Conservation (phyloP, 257 asterid genomes). For the Linderniella brevidens region DNA sequence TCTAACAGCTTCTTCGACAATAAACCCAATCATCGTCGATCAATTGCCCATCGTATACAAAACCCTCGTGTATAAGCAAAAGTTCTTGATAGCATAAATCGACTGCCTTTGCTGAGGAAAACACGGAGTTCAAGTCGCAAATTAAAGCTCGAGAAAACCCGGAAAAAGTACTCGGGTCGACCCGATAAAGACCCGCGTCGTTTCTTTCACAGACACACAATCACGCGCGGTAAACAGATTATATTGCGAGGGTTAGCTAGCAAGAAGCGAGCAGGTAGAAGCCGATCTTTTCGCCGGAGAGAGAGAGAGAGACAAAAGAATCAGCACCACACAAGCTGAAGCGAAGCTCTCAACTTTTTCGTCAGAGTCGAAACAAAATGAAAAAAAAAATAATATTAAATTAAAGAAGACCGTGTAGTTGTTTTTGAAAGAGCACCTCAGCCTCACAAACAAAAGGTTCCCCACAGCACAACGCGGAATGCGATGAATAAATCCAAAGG, state of each 20-base stretch:
- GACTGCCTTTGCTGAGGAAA: slow-evolving; percentile 1
- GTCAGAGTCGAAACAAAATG: no score
- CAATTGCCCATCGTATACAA: slow-evolving; percentile 12
- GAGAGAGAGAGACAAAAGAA: slow-evolving; percentile 13
- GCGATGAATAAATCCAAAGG: no score
- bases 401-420: no score
- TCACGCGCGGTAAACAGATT: no score
- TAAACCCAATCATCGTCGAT: slow-evolving; percentile 26
- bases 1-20: slow-evolving; percentile 12
- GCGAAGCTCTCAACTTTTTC: slow-evolving; percentile 18
- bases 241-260: neutral
- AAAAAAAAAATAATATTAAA: no score
- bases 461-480: no score
- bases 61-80: neutral
- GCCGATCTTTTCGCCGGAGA: slow-evolving; percentile 9
- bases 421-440: no score
- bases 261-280: slow-evolving; percentile 6
- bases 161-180: neutral
- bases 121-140: neutral
- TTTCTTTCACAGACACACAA: no score
- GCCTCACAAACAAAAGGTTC: no score
- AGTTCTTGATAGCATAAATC: neutral
- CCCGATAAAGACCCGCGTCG: neutral
- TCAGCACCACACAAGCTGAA: slow-evolving; percentile 29
- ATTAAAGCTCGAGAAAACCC: neutral